Conservation (phyloP, 192 early-diverging fungal genomes). For the Backusella circina region DNA sequence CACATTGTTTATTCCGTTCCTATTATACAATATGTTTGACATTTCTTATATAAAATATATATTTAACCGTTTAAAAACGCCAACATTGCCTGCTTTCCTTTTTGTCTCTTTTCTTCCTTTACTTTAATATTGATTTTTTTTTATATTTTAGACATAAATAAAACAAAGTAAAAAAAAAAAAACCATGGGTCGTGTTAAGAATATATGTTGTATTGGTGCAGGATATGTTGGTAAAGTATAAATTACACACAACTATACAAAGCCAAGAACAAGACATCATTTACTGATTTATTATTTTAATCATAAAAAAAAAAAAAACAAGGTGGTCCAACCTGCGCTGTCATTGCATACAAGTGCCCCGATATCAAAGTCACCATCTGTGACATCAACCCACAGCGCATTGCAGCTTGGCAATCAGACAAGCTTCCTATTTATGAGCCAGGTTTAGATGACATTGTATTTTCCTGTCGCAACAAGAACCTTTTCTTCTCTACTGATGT, state of each 20-base stretch:
- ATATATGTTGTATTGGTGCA: slow-evolving; percentile 93
- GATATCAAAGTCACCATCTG: slow-evolving; percentile 87
- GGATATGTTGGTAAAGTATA: slow-evolving; percentile 82
- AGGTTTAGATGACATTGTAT: slow-evolving; percentile 85
- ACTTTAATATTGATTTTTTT: not conserved
- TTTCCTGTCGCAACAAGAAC: slow-evolving; percentile 67
- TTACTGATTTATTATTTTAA: not conserved
- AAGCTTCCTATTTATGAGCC: slow-evolving; percentile 91
- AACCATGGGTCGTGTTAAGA: slow-evolving; percentile 33
- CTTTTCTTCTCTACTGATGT: slow-evolving; percentile 85
- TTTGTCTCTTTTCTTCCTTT: not conserved
- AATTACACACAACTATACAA: not conserved
- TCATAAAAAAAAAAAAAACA: not conserved
- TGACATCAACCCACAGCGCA: slow-evolving; percentile 73
- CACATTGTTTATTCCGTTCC: not conserved
- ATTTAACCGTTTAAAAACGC: not conserved
- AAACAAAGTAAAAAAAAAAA: not conserved
- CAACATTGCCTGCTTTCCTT: not conserved
- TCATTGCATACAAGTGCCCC: slow-evolving; percentile 87
- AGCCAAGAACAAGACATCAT: not conserved
- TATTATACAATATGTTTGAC: not conserved
- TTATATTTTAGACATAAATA: not conserved
- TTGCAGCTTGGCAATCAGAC: slow-evolving; percentile 86
- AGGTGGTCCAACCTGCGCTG: slow-evolving; percentile 90
- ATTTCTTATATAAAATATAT: not conserved